Base-by-base conservation (phyloP, 2,329 filamentous ascomycete genomes). In the Trichoderma guizhouense region DNA sequence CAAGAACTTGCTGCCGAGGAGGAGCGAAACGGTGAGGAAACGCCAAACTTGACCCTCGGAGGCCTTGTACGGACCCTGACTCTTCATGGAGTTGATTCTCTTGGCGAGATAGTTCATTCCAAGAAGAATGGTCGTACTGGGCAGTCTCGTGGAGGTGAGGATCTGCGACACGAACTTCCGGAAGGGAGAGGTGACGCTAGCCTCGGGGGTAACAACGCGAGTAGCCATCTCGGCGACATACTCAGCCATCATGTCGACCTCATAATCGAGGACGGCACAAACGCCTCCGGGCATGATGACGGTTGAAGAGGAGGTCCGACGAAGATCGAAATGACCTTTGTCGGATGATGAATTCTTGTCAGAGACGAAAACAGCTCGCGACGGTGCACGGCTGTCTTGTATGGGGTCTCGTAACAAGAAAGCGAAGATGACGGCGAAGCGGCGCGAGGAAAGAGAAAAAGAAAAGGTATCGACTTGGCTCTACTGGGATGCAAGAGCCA, bases 161-260 rank as follows among this genome's bases (percentile, higher is more conserved):
- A 98, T 95, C 83, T 96, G 93, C 75, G 91, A 91, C 74, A 97
- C 94, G 83, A 97, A 98, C 84, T 97, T 97, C 78, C 93, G 91
- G 82, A 97, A 97, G 28, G 93, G 89, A 28, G 90, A 86, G 18
- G 91, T 90, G 76, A 93, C 84, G 21, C 81, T 76, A 7, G 82
- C 83, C 39, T 86, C 84, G 9, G 87, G 86, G 72, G 86, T 85
- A 55, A 89, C 86, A 39, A 90, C 82, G 58, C 88, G 86, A 28
- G 86, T 88, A 73, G 94, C 90, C 90, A 95, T 97, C 80, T 97
- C 93, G 74, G 93, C 92, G 80, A 97, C 94, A 82, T 97, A 98
- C 81, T 97, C 94, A 74, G 94, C 92, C 95, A 97, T 98, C 82
- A 92, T 87, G 80, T 97, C 94, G 90, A 97, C 95, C 83, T 97